phyloP scores from a whole-genome alignment of 257 asterid genomes.

The Przewalskia tangutica region DNA sequence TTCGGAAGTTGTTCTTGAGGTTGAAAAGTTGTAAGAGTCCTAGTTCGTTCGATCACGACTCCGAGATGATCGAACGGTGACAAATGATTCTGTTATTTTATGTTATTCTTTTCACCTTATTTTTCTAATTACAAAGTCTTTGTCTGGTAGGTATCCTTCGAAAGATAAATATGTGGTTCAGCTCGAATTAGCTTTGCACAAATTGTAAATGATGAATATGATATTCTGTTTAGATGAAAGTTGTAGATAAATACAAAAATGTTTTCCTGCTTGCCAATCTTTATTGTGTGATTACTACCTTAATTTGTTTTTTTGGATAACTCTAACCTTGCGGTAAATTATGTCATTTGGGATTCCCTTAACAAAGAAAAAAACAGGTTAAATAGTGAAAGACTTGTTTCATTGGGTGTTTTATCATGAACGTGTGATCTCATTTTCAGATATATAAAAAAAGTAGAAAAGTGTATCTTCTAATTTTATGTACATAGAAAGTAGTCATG shows the following conservation, averaged over 20 bases:
- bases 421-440: not conserved
- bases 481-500: not conserved
- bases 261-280: not conserved
- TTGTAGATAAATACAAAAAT: not conserved
- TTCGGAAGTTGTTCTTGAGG: slow-evolving; percentile 57
- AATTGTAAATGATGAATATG: not conserved
- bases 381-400: not conserved
- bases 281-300: not conserved
- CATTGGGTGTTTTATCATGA: not conserved
- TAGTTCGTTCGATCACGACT: slow-evolving; percentile 40
- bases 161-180: not conserved
- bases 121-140: not conserved
- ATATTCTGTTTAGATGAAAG: not conserved
- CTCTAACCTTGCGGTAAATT: not conserved
- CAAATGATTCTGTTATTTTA: not conserved
- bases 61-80: slow-evolving; percentile 35
- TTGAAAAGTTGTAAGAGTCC: slow-evolving; percentile 49
- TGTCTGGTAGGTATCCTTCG: not conserved
- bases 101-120: not conserved
- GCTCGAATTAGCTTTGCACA: not conserved
- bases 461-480: not conserved
- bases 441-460: not conserved
- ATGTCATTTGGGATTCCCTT: not conserved
- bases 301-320: not conserved
- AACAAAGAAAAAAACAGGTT: not conserved